Evolutionary conservation across 2,329 filamentous ascomycete genomes (phyloP).

Genomic region (Dendrostoma leiphaemia): DNA sequence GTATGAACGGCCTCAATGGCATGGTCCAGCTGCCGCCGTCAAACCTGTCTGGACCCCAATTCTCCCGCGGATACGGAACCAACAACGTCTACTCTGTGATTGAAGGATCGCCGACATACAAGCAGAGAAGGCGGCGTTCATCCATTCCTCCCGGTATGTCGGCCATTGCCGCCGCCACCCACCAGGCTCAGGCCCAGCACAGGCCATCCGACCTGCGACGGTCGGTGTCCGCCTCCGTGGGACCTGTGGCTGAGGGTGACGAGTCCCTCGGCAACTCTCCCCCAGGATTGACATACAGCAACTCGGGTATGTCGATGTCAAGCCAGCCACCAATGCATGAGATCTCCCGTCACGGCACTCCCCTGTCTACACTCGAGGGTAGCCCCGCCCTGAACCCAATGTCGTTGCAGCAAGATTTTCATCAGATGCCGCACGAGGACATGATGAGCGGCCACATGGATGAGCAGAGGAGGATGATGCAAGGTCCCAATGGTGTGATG

Average conservation of each 20-base stretch:
- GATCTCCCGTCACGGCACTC: constrained; percentile 88
- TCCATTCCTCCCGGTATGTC: constrained; percentile 81
- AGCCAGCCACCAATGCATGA: constrained; percentile 72
- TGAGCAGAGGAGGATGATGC: constrained; percentile 65
- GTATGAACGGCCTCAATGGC: constrained; percentile 74
- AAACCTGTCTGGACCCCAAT: constrained; percentile 77
- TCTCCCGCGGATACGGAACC: constrained; percentile 67
- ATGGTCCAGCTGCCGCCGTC: constrained; percentile 90
- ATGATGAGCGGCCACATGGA: constrained; percentile 57
- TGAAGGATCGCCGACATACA: constrained; percentile 97
- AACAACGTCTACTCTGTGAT: constrained; percentile 93
- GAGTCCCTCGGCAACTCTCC: constrained; percentile 78
- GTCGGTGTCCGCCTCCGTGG: constrained; percentile 85
- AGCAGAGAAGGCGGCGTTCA: constrained; percentile 90
- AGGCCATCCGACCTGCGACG: constrained; percentile 86
- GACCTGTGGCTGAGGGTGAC: constrained; percentile 76
- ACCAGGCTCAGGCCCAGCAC: constrained; percentile 45
- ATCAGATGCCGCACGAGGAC: constrained; percentile 62
- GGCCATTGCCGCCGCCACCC: constrained; percentile 57
- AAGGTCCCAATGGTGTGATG: constrained; percentile 72
- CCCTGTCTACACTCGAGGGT: constrained; percentile 79
- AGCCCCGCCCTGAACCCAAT: constrained; percentile 73
- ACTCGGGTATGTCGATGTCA: constrained; percentile 61
- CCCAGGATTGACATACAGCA: constrained; percentile 70
- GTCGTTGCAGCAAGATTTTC: constrained; percentile 69